Evolutionary conservation across 139 green algal genomes (phyloP).

Genomic region (Raphidocelis subcapitata): DNA sequence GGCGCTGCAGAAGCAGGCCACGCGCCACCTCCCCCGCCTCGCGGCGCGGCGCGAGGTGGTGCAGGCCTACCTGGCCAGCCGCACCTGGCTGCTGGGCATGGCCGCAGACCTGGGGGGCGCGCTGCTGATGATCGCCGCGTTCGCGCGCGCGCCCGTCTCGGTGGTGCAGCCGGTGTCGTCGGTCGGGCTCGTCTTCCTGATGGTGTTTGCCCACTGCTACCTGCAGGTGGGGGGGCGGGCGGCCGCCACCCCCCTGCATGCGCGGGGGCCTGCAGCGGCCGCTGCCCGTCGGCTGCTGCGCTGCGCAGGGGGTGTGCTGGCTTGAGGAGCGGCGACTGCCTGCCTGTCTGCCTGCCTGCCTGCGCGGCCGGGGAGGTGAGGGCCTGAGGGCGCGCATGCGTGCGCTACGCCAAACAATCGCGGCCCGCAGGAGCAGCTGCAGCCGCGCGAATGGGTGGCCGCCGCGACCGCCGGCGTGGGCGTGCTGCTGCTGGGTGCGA

Average conservation of each 20-base stretch:
- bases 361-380: no score
- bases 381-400: no score
- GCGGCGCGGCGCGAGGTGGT: conserved; percentile 46
- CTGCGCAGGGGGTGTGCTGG: no score
- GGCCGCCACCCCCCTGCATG: no score
- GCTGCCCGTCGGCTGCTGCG: no score
- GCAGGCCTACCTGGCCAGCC: conserved; percentile 51
- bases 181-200: conserved; percentile 63
- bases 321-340: no score
- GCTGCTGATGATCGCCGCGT: no score
- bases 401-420: no score
- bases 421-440: conserved; percentile 63
- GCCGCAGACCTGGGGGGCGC: conserved; percentile 69
- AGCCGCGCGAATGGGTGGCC: conserved; percentile 58
- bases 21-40: conserved; percentile 57
- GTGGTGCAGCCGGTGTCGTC: conserved; percentile 76
- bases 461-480: conserved; percentile 51
- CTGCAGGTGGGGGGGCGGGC: conserved; percentile 32
- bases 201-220: conserved; percentile 73
- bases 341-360: no score
- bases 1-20: conserved; percentile 80
- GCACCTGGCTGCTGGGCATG: conserved; percentile 71
- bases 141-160: conserved; percentile 49
- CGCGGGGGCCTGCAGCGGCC: no score
- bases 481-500: conserved; percentile 61